Conservation (phyloP, 495 filamentous ascomycete genomes). For the Aspergillus bertholletiae region DNA sequence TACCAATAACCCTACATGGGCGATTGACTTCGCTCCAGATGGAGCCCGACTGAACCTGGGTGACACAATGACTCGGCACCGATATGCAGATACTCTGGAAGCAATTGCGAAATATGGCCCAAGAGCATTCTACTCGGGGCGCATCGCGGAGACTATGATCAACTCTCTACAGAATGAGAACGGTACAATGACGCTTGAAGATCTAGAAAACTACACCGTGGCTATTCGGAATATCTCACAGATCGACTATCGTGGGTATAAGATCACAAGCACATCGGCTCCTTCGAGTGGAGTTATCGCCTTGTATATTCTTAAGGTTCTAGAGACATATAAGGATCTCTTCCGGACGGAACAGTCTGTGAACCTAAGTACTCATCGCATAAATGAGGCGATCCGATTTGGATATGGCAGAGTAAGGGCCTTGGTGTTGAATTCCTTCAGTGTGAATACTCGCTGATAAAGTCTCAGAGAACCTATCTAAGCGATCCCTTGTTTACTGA, state of each 20-base stretch:
- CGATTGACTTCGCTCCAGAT: neutral
- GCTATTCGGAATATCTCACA: constrained; percentile 55
- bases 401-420: constrained; percentile 65
- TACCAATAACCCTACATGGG: too few relatives aligned
- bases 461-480: constrained; percentile 54
- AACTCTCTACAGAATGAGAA: constrained; percentile 56
- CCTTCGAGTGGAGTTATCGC: constrained; percentile 72
- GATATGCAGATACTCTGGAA: neutral
- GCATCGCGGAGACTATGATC: constrained; percentile 70
- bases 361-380: constrained; percentile 69
- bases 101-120: neutral
- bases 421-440: too few relatives aligned
- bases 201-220: constrained; percentile 67
- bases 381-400: constrained; percentile 84
- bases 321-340: constrained; percentile 66
- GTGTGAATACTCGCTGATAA: neutral
- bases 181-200: constrained; percentile 79
- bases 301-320: constrained; percentile 69
- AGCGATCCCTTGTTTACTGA: constrained; percentile 75
- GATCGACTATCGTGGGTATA: constrained; percentile 69
- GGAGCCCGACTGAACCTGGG: neutral
- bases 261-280: constrained; percentile 61
- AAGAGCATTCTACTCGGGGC: constrained; percentile 60
- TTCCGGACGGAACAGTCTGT: constrained; percentile 43
- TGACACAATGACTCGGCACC: neutral